A percentile compares a stretch with the other conserved stretches of the same genome.
Evolutionary conservation across 768 basidiomycete species (phyloP).

Genomic region (Tricholoma furcatifolium): DNA sequence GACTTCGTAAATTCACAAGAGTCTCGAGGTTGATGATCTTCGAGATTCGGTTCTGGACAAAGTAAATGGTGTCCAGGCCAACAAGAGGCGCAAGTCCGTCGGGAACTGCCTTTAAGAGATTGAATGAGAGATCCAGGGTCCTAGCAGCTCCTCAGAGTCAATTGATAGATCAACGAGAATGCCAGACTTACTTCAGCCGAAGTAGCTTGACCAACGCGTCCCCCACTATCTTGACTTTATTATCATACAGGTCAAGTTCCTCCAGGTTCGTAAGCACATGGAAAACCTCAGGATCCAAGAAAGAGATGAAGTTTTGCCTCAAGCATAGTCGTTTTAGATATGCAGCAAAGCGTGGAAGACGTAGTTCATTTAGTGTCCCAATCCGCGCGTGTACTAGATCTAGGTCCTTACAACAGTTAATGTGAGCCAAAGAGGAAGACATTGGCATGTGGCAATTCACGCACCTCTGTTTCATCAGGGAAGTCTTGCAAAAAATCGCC

Average conservation of each 20-base stretch:
- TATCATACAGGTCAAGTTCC: conserved; percentile 96
- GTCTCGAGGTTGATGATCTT: conserved; percentile 68
- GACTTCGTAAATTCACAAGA: conserved; percentile 60
- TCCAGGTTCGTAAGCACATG: conserved; percentile 64
- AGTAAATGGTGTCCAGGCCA: conserved; percentile 77
- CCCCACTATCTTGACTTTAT: conserved; percentile 78
- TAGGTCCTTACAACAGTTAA: conserved; percentile 58
- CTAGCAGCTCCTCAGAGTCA: conserved; percentile 36
- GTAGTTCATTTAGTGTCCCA: conserved; percentile 62
- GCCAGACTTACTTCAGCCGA: conserved; percentile 52
- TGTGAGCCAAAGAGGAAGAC: conserved; percentile 2
- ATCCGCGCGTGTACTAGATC: conserved; percentile 83
- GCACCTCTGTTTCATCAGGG: conserved; percentile 83
- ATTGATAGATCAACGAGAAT: neutral
- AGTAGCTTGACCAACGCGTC: conserved; percentile 58
- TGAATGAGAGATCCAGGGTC: conserved; percentile 91
- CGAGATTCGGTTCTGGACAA: conserved; percentile 94
- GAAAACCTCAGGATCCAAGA: conserved; percentile 73
- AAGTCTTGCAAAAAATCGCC: conserved; percentile 74
- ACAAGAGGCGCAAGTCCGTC: conserved; percentile 56
- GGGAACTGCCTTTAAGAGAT: conserved; percentile 74
- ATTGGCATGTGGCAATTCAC: conserved; percentile 16
- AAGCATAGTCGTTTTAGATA: conserved; percentile 77
- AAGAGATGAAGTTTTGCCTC: conserved; percentile 79
- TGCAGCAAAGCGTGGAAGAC: conserved; percentile 67